Evolutionary conservation across 2,329 filamentous ascomycete species (phyloP), one percentile per base, ranked within the genome.

Genomic region (Botrytis deweyae): DNA sequence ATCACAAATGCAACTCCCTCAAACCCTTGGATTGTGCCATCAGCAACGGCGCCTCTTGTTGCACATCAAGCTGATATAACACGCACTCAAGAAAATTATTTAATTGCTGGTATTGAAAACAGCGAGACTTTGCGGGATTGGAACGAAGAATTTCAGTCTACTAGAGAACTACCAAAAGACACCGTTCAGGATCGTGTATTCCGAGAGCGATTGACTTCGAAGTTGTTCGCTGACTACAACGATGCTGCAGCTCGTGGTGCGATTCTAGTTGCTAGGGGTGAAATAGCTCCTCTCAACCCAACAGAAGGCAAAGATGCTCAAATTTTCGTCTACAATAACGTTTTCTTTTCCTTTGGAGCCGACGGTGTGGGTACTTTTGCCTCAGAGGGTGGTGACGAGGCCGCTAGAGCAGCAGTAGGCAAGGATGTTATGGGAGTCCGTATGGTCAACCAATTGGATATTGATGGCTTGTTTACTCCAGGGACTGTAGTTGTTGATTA

Each of bases 281-380:
- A 99, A 82, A 92, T 99, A 76, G 91, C 94, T 33, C 94, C 96
- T 10, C 85, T 99, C 72, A 99, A 99, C 84, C 97, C 96, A 10
- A 98, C 95, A 0, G 96, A 99, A 84, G 91, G 88, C 76, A 90
- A 88, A 78, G 95, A 99, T 82, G 96, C 96, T 6, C 96, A 99
- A 82, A 99, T 99, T 77, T 99, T 97, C 80, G 95, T 99, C 38
- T 98, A 98, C 86, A 98, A 98, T 87, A 99, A 99, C 84, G 94
- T 99, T 78, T 99, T 99, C 86, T 99, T 97, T 86, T 98, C 96
- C 0, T 98, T 98, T 79, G 96, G 96, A 76, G 95, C 96, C 63
- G 96, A 99, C 82, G 97, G 96, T 70, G 96, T 98, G 64, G 95
- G 96, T 62, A 99, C 96, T 25, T 99, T 99, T 83, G 95, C 94